Base-by-base conservation (phyloP, 2,329 filamentous ascomycete species). In the Fusarium pseudoanthophilum region DNA sequence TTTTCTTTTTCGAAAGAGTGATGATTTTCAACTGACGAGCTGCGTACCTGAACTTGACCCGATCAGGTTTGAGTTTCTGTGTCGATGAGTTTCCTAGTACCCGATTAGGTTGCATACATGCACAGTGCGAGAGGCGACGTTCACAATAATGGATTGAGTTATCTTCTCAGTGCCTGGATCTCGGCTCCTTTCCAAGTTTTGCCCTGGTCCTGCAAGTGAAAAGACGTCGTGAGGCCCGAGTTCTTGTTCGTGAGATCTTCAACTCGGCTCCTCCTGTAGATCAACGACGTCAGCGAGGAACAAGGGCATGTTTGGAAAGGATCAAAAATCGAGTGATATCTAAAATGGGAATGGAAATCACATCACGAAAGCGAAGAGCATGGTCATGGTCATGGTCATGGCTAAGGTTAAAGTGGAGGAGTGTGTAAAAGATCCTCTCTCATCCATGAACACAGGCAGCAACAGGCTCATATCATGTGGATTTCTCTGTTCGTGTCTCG, bases 31-130 rank as follows among this genome's bases (percentile, higher is more conserved):
- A 52, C 66, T 73, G 67, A 73, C 36, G 61, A 74, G 39, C 55
- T 58, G 57, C 40, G 71, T 73, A 58, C 71, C 71, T 73, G 71
- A 73, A 73, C 71, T 73, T 73, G 61, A 73, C 71, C 71, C 53
- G 71, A 73, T 73, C 71, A 71, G 61, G 71, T 32, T 42, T 73
- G 71, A 74, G 61, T 63, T 71, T 71, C 46, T 62, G 46, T 43
- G 61, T 56, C 48, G 53, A 67, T 67, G 53, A 61, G 53, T 46
- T 34, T 71, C 49, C 67, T 67, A 61, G 53, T 45, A 64, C 52
- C 45, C 32, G 37, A 64, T 64, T 53, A 64, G 51, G 48, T 58
- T 56, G 30, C 48, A 48, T 40, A 42, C 70, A 55, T 39, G 18
- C 61, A 73, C 71, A 73, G 67, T 73, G 71, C 71, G 56, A 49